Conservation (phyloP, 2,329 filamentous ascomycete species). For the Colletotrichum spinosum region DNA sequence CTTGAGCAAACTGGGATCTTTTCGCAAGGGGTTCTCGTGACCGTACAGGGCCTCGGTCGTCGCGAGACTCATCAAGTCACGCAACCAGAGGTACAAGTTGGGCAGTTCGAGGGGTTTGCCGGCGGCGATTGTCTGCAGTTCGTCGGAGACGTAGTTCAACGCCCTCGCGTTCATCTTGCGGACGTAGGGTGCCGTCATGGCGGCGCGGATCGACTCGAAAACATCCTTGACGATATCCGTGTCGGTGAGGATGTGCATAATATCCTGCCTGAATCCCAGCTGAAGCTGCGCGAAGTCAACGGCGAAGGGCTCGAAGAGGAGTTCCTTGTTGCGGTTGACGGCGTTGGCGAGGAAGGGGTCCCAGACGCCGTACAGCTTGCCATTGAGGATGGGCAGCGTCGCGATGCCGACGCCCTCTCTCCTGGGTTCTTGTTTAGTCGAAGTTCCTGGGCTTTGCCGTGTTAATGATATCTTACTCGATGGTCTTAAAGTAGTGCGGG, state of each 20-base stretch:
- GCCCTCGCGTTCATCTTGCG: constrained; percentile 31
- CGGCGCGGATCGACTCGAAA: constrained; percentile 25
- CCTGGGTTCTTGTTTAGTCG: neutral
- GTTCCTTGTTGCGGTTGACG: constrained; percentile 52
- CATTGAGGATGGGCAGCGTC: constrained; percentile 57
- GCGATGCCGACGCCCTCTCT: constrained; percentile 50
- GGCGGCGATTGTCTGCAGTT: constrained; percentile 41
- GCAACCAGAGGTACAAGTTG: constrained; percentile 53
- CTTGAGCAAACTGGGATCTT: constrained; percentile 46
- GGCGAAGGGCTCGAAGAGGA: constrained; percentile 56
- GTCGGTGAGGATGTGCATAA: constrained; percentile 40
- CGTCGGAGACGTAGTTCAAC: constrained; percentile 20
- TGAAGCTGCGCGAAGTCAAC: constrained; percentile 51
- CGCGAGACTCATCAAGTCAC: constrained; percentile 51
- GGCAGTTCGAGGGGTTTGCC: constrained; percentile 11
- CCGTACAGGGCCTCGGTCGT: constrained; percentile 56
- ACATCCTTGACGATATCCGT: constrained; percentile 11
- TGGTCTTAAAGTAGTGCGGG: constrained; percentile 49
- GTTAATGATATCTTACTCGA: constrained; percentile 48
- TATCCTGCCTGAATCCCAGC: constrained; percentile 48
- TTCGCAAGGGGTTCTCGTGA: constrained; percentile 54
- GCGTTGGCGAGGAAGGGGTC: constrained; percentile 52
- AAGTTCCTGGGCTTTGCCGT: neutral
- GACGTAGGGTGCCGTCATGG: constrained; percentile 14
- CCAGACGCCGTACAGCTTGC: constrained; percentile 58